These are phyloP conservation scores for Hyphopichia khmerensis DNA, from an alignment of 1,139 yeast genomes.

Conservation along the genomic window DNA sequence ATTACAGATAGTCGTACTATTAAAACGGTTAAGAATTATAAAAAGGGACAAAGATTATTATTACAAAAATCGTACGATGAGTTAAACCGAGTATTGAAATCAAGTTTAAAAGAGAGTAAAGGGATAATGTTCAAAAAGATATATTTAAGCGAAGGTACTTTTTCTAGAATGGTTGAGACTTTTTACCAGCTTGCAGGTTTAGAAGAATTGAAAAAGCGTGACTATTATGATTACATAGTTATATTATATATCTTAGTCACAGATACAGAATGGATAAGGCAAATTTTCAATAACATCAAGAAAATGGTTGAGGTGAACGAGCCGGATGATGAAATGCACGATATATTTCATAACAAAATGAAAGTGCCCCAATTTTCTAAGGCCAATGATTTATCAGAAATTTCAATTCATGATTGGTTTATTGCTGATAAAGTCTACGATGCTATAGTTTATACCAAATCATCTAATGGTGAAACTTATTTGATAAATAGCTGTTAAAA, in stretches of 20 bases:
- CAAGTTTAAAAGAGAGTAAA: neutral
- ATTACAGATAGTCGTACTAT: neutral
- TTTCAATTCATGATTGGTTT: neutral
- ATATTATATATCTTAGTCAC: neutral
- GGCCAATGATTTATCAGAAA: neutral
- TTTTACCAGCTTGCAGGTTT: neutral
- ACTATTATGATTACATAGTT: constrained; percentile 1
- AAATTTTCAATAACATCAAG: neutral
- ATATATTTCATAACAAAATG: neutral
- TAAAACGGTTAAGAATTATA: neutral
- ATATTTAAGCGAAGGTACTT: neutral
- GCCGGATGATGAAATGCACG: neutral
- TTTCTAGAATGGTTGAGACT: neutral
- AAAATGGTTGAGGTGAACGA: no score
- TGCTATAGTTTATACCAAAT: neutral
- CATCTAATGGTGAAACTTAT: neutral
- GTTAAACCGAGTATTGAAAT: neutral
- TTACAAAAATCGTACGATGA: neutral
- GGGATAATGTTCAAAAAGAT: neutral
- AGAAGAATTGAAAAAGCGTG: neutral
- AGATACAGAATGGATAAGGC: neutral
- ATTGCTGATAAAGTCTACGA: constrained; percentile 2
- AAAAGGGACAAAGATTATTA: neutral
- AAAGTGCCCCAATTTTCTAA: neutral
- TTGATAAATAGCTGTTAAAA: neutral